Conservation (phyloP, 495 filamentous ascomycete species). For the Aspergillus cavernicola region DNA sequence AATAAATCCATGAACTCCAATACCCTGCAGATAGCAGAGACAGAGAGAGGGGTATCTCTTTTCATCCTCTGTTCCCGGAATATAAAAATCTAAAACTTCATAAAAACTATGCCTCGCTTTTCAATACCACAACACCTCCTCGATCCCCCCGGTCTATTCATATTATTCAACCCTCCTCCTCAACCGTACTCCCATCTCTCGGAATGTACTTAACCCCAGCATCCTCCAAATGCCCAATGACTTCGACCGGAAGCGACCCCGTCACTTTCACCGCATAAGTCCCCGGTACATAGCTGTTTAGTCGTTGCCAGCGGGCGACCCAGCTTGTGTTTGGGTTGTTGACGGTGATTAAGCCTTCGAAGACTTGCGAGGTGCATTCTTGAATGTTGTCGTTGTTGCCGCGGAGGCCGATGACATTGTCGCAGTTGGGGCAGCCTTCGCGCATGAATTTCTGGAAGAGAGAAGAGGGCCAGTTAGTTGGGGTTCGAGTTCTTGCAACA, state of each 20-base stretch:
- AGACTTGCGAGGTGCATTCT: slow-evolving; percentile 93
- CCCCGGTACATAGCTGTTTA: slow-evolving; percentile 80
- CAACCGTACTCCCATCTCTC: slow-evolving; percentile 49
- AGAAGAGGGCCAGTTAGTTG: slow-evolving; percentile 5
- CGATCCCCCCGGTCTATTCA: neutral
- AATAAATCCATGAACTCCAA: slow-evolving; percentile 18
- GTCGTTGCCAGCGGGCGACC: slow-evolving; percentile 92
- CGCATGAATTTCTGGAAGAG: slow-evolving; percentile 64
- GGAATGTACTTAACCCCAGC: slow-evolving; percentile 69
- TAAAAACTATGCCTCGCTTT: neutral
- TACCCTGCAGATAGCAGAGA: slow-evolving; percentile 15
- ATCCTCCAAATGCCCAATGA: slow-evolving; percentile 62
- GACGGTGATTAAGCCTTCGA: slow-evolving; percentile 81
- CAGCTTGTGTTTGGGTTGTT: slow-evolving; percentile 75
- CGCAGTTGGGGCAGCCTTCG: slow-evolving; percentile 95
- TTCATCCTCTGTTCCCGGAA: neutral
- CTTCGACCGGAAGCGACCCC: slow-evolving; percentile 64
- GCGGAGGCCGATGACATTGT: slow-evolving; percentile 77
- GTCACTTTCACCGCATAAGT: slow-evolving; percentile 93
- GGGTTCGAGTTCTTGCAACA: too few relatives aligned
- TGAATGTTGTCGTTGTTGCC: slow-evolving; percentile 75
- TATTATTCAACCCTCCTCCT: slow-evolving; percentile 40
- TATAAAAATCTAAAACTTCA: slow-evolving; percentile 1
- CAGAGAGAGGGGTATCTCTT: slow-evolving; percentile 7
- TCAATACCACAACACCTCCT: neutral